These are phyloP conservation scores for Colletotrichum higginsianum DNA, from an alignment of 2,329 filamentous ascomycete species.

Conservation along the genomic window DNA sequence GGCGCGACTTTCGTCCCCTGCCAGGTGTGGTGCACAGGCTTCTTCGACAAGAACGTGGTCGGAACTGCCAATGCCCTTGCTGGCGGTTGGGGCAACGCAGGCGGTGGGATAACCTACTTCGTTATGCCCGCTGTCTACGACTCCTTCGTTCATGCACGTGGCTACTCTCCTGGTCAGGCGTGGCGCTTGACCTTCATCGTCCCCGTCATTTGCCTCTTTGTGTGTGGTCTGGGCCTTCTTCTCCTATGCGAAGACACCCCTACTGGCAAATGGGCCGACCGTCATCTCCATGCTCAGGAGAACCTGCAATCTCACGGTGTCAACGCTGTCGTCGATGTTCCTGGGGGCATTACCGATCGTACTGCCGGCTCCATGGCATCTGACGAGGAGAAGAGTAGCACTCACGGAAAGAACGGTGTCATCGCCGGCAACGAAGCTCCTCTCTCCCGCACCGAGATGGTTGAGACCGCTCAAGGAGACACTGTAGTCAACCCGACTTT, in stretches of 20 bases:
- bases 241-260: slow-evolving; percentile 86
- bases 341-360: slow-evolving; percentile 63
- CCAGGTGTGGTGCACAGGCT: slow-evolving; percentile 93
- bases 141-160: slow-evolving; percentile 73
- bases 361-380: slow-evolving; percentile 46
- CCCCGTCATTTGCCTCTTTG: slow-evolving; percentile 82
- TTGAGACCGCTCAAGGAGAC: slow-evolving; percentile 69
- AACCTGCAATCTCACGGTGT: slow-evolving; percentile 64
- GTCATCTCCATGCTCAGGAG: slow-evolving; percentile 71
- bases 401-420: slow-evolving; percentile 53
- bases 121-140: slow-evolving; percentile 93
- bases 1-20: slow-evolving; percentile 87
- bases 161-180: slow-evolving; percentile 76
- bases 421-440: slow-evolving; percentile 60
- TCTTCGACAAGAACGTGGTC: slow-evolving; percentile 93
- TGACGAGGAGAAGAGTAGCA: slow-evolving; percentile 54
- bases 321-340: slow-evolving; percentile 67
- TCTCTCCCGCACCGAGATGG: slow-evolving; percentile 65
- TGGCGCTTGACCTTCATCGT: slow-evolving; percentile 91
- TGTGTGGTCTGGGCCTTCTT: slow-evolving; percentile 77
- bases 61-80: slow-evolving; percentile 90
- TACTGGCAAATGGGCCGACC: slow-evolving; percentile 84
- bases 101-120: slow-evolving; percentile 93
- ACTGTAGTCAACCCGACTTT: slow-evolving; percentile 70
- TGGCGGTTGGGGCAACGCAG: slow-evolving; percentile 88